phyloP scores from a whole-genome alignment of 257 asterid species.

The Echium plantagineum region DNA sequence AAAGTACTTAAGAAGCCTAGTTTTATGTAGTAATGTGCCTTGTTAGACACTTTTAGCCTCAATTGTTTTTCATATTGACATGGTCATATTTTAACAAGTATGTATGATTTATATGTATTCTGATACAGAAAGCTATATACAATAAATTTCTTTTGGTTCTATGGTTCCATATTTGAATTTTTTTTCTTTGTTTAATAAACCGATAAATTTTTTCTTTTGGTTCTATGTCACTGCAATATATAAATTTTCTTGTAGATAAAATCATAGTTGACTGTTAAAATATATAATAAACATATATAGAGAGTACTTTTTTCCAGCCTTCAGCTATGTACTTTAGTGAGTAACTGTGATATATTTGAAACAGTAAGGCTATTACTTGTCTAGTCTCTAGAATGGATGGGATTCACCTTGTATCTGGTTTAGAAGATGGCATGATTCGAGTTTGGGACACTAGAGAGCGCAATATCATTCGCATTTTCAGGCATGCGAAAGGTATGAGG shows the following conservation, averaged over 20 bases:
- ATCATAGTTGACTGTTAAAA: background rate
- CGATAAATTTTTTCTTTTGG: background rate
- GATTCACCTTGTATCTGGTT: conserved; percentile 58
- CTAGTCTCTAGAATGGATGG: conserved; percentile 73
- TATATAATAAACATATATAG: no score
- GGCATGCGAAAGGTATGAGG: conserved; percentile 63
- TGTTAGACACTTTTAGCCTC: background rate
- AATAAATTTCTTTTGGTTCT: no score
- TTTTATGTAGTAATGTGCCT: background rate
- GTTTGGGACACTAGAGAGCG: conserved; percentile 73
- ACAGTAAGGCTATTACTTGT: conserved; percentile 86
- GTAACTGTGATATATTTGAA: conserved; percentile 18
- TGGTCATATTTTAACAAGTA: no score
- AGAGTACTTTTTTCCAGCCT: no score
- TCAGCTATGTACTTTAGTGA: background rate
- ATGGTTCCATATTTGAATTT: no score
- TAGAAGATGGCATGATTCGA: conserved; percentile 87
- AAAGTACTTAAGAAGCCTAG: background rate
- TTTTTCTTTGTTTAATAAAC: no score
- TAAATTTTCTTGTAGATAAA: background rate
- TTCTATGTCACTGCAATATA: background rate
- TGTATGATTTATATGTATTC: background rate
- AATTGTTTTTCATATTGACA: background rate
- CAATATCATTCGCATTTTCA: conserved; percentile 49
- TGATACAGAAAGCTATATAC: background rate